Evolutionary conservation across 2,329 filamentous ascomycete species (phyloP), one percentile per base, ranked within the genome.

Genomic region (Volutella citrinella): DNA sequence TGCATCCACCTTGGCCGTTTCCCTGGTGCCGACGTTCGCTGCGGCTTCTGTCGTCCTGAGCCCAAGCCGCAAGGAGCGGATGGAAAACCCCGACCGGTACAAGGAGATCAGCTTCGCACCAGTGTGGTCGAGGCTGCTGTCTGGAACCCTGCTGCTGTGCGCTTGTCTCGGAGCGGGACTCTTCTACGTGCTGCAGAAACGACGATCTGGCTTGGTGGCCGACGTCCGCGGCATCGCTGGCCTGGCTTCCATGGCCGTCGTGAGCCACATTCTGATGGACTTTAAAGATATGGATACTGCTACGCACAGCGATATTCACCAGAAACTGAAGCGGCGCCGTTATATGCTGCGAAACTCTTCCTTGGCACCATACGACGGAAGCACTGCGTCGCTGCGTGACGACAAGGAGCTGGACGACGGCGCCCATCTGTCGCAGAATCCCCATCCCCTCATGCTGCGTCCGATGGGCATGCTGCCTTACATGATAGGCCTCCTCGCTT

Each of bases 161-260:
- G 79, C 81, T 5, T 46, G 73, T 2, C 66, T 77, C 22, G 80
- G 79, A 0, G 65, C 67, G 19, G 55, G 74, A 4, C 64, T 87
- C 5, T 69, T 85, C 26, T 77, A 72, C 45, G 70, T 80, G 40
- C 71, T 87, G 26, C 73, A 76, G 35, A 68, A 68, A 12, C 69
- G 84, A 15, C 78, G 75, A 23, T 84, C 80, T 5, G 84, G 84
- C 1, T 65, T 88, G 12, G 59, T 79, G 4, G 76, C 76, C 6
- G 80, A 87, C 52, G 82, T 85, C 7, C 80, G 78, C 46, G 84
- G 84, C 6, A 85, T 88, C 32, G 82, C 83, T 3, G 84, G 84
- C 3, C 69, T 87, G 22, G 84, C 84, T 6, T 78, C 82, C 36
- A 87, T 88, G 82, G 83, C 84, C 9, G 83, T 84, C 4, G 76